phyloP scores from a whole-genome alignment of 768 basidiomycete genomes.

The Punctularia strigosozonata region DNA sequence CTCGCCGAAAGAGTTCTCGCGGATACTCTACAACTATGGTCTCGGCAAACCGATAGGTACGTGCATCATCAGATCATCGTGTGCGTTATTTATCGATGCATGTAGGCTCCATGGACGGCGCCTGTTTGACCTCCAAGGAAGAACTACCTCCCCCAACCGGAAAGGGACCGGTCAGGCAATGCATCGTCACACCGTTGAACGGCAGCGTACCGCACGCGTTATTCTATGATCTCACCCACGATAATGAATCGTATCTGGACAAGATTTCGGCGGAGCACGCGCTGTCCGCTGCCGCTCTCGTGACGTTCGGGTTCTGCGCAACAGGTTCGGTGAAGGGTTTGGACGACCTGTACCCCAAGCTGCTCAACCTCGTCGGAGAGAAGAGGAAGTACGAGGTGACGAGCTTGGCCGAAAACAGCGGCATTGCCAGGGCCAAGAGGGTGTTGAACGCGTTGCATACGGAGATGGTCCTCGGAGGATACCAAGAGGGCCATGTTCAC shows the following conservation, averaged over 20 bases:
- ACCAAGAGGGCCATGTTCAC: slow-evolving; percentile 89
- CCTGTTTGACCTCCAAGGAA: slow-evolving; percentile 65
- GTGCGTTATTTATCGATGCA: not conserved
- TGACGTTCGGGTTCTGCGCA: slow-evolving; percentile 80
- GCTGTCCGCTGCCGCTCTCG: slow-evolving; percentile 87
- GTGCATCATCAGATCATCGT: slow-evolving; percentile 11
- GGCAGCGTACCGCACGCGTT: slow-evolving; percentile 89
- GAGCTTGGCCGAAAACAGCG: slow-evolving; percentile 26
- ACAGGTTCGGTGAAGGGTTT: slow-evolving; percentile 94
- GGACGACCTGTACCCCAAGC: slow-evolving; percentile 92
- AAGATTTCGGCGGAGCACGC: slow-evolving; percentile 93
- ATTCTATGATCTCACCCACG: slow-evolving; percentile 93
- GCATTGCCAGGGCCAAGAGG: slow-evolving; percentile 33
- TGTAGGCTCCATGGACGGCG: slow-evolving; percentile 85
- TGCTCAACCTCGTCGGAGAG: slow-evolving; percentile 84
- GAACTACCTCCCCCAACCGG: slow-evolving; percentile 77
- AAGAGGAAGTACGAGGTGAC: slow-evolving; percentile 68
- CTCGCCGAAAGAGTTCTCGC: slow-evolving; percentile 84
- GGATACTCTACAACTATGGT: slow-evolving; percentile 81
- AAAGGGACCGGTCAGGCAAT: slow-evolving; percentile 64
- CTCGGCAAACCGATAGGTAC: slow-evolving; percentile 86
- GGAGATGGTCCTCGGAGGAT: slow-evolving; percentile 85
- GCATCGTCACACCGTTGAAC: slow-evolving; percentile 65
- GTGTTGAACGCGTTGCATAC: slow-evolving; percentile 79
- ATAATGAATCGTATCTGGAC: slow-evolving; percentile 86